Conservation (phyloP, 2,329 filamentous ascomycete species). For the Talaromyces albobiverticillius region DNA sequence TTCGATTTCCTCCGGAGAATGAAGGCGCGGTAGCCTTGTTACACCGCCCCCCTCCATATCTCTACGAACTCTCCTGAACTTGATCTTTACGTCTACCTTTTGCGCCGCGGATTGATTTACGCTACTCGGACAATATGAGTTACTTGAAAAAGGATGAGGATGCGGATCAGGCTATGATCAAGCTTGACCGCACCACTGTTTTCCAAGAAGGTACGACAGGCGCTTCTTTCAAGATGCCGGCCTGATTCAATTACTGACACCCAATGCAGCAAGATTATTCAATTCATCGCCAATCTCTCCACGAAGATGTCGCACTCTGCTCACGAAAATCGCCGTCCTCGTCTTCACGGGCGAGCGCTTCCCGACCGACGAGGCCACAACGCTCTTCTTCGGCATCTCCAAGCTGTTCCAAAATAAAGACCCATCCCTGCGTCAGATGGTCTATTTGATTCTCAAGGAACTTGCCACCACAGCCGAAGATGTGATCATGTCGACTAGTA, state of each 20-base stretch:
- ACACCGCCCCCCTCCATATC: constrained; percentile 21
- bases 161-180: constrained; percentile 87
- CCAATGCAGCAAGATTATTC: constrained; percentile 80
- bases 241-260: constrained; percentile 14
- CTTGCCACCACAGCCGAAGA: constrained; percentile 92
- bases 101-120: background rate
- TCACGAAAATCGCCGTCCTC: constrained; percentile 95
- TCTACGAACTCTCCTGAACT: constrained; percentile 14
- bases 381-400: constrained; percentile 97
- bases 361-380: constrained; percentile 94
- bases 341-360: constrained; percentile 97
- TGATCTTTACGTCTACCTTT: constrained; percentile 2
- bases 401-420: constrained; percentile 99
- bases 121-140: constrained; percentile 61
- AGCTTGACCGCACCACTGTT: constrained; percentile 95
- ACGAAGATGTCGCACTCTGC: constrained; percentile 91
- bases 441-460: constrained; percentile 97
- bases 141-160: constrained; percentile 99
- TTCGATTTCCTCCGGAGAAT: constrained; percentile 22
- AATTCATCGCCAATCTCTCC: constrained; percentile 96
- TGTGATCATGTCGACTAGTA: constrained; percentile 99
- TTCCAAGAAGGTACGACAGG: constrained; percentile 85
- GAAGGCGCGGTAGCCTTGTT: constrained; percentile 25
- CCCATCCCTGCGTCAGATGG: constrained; percentile 96
- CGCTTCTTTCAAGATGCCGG: constrained; percentile 21